These are phyloP conservation scores for Alternaria angustiovoidea DNA, from an alignment of 2,329 filamentous ascomycete species.

Conservation along the genomic window DNA sequence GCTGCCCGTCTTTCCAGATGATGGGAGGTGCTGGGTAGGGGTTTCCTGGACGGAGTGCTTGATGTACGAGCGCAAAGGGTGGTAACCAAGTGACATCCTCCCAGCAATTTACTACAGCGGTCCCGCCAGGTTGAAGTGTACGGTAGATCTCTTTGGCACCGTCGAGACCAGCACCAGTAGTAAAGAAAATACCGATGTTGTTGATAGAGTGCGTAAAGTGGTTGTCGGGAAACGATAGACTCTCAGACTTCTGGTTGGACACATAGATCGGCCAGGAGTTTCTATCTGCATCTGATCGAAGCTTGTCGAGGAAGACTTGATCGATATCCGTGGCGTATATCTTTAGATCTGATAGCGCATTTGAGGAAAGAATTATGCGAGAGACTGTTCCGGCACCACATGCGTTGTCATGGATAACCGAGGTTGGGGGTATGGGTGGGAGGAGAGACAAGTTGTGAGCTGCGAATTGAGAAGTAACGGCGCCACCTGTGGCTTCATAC, in stretches of 20 bases:
- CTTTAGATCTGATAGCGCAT: slow-evolving; percentile 14
- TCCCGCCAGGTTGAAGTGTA: slow-evolving; percentile 50
- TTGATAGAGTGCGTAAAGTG: slow-evolving; percentile 52
- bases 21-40: slow-evolving; percentile 29
- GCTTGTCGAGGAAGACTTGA: slow-evolving; percentile 35
- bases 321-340: slow-evolving; percentile 46
- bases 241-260: slow-evolving; percentile 28
- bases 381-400: slow-evolving; percentile 44
- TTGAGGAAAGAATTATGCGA: slow-evolving; percentile 28
- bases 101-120: slow-evolving; percentile 52
- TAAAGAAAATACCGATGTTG: slow-evolving; percentile 54
- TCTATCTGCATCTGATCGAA: slow-evolving; percentile 17
- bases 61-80: slow-evolving; percentile 30
- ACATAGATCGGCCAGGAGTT: slow-evolving; percentile 37
- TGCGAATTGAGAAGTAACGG: slow-evolving; percentile 38
- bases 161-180: slow-evolving; percentile 33
- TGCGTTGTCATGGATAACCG: slow-evolving; percentile 48
- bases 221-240: slow-evolving; percentile 33
- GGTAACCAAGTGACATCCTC: slow-evolving; percentile 35
- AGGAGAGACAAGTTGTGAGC: slow-evolving; percentile 39
- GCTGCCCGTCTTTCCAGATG: slow-evolving; percentile 39
- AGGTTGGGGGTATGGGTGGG: slow-evolving; percentile 31
- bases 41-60: slow-evolving; percentile 26
- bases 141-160: slow-evolving; percentile 51
- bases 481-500: slow-evolving; percentile 42